Percentiles rank a stretch among this genome's conserved stretches.
These are phyloP conservation scores for Phialocephala subalpina DNA, from an alignment of 2,329 filamentous ascomycete species.

Conservation along the genomic window DNA sequence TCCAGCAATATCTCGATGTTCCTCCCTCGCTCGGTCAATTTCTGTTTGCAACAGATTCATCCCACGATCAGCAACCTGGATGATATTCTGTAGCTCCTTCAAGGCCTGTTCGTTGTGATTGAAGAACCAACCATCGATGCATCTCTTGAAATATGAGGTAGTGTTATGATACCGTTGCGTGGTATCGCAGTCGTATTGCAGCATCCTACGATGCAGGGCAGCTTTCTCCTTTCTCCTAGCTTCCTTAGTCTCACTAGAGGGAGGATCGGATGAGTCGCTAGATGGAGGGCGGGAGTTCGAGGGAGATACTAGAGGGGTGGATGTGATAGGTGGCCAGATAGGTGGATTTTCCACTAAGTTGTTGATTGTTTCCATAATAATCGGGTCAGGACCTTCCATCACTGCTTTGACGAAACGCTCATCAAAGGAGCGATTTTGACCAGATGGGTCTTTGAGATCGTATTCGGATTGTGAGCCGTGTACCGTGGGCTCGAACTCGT, in stretches of 20 bases:
- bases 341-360: not conserved
- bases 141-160: slow-evolving; percentile 41
- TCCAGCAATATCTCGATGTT: not conserved
- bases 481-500: slow-evolving; percentile 39
- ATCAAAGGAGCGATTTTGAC: slow-evolving; percentile 39
- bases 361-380: slow-evolving; percentile 2
- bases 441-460: slow-evolving; percentile 40
- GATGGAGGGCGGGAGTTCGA: not conserved
- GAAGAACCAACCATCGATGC: slow-evolving; percentile 43
- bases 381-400: slow-evolving; percentile 23
- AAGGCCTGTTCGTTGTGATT: slow-evolving; percentile 44
- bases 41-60: slow-evolving; percentile 39
- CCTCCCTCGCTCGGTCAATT: slow-evolving; percentile 29
- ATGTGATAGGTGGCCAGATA: not conserved
- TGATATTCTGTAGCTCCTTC: slow-evolving; percentile 42
- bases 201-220: not conserved
- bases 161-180: slow-evolving; percentile 41
- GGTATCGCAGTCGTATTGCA: slow-evolving; percentile 41
- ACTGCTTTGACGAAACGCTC: slow-evolving; percentile 45
- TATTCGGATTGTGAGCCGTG: slow-evolving; percentile 33
- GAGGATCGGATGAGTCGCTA: not conserved
- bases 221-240: not conserved
- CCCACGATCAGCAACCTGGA: slow-evolving; percentile 42
- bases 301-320: not conserved
- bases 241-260: not conserved